Conservation (phyloP, 495 filamentous ascomycete species). For the Mycothermus thermophilus region DNA sequence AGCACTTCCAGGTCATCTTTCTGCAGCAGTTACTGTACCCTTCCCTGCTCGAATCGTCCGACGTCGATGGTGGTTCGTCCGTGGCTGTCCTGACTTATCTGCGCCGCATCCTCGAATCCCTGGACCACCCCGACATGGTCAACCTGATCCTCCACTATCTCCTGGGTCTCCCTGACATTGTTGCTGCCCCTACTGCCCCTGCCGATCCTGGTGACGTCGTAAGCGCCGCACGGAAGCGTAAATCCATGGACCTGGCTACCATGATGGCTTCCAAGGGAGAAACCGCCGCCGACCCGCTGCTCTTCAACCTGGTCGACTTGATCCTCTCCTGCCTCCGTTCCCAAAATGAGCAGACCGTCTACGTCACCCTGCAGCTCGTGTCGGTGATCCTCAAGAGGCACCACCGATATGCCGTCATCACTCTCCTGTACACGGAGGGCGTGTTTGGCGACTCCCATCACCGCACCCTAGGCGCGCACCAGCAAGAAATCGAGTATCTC, state of each 20-base stretch:
- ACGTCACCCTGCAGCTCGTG: slow-evolving; percentile 72
- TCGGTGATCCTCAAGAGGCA: slow-evolving; percentile 75
- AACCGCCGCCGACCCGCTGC: slow-evolving; percentile 59
- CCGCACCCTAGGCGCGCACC: slow-evolving; percentile 65
- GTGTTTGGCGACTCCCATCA: slow-evolving; percentile 35
- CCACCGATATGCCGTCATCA: slow-evolving; percentile 68
- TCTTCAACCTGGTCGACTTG: slow-evolving; percentile 92
- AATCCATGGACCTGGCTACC: slow-evolving; percentile 76
- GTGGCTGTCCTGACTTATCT: slow-evolving; percentile 93
- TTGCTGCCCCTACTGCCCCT: slow-evolving; percentile 14
- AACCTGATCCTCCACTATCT: slow-evolving; percentile 89
- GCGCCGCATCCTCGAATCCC: slow-evolving; percentile 71
- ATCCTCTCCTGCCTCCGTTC: slow-evolving; percentile 74
- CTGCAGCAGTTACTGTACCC: slow-evolving; percentile 94
- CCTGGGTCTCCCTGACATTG: slow-evolving; percentile 54
- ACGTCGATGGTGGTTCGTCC: slow-evolving; percentile 89
- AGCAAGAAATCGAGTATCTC: slow-evolving; percentile 63
- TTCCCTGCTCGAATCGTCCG: slow-evolving; percentile 88
- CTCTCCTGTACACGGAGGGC: slow-evolving; percentile 52
- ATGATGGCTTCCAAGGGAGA: slow-evolving; percentile 56
- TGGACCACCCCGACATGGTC: slow-evolving; percentile 85
- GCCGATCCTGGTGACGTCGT: slow-evolving; percentile 20
- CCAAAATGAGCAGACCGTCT: slow-evolving; percentile 70
- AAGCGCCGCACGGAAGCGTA: slow-evolving; percentile 61
- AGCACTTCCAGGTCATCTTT: slow-evolving; percentile 96